Base-by-base conservation (phyloP, 23 red algal species). In the Gracilaria gracilis region DNA sequence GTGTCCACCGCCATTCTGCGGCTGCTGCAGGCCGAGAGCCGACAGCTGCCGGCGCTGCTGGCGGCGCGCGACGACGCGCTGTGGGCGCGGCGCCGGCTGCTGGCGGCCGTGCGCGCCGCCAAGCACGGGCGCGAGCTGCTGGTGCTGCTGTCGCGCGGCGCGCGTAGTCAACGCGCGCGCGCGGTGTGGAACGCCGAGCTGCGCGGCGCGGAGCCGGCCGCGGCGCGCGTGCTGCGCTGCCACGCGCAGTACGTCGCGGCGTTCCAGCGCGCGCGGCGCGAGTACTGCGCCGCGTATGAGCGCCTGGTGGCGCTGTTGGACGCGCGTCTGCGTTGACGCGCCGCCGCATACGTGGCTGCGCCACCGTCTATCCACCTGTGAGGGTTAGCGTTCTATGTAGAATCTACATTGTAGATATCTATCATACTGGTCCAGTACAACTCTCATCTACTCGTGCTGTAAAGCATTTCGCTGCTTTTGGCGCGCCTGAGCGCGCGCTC, bases 1-100 rank as follows among this genome's bases (percentile, higher is more conserved):
- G 15, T 75, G 61, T 36, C 74, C 28, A 61, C 54, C 57, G 28
- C 12, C 15, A 11, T 83, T 55, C 40, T 57, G 20, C 29, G 75
- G 19, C 51, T 54, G 24, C 55, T 82, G 54, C 51, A 59, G 27
- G 87, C 73, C 16, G 87, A 80, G 75, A 75, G 47, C 21, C 57
- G 55, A 50, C 79, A 61, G 51, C 42, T 65, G 25, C 50, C 79
- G 47, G 51, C 37, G 6, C 37, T 59, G 44, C 76, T 59, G 37
- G 27, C 77, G 77, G 34, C 37, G 42, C 79, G 11, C 64, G 64
- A 38, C 32, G 64, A 7, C 17, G 14, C 72, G 72, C n/a, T 7
- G 38, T 42, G 23, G 16, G n/a, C 40, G 9, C 46, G 72, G n/a
- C n/a, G n/a, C n/a, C 72, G 72, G 0, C 40, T 77, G 72, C 7